These are phyloP conservation scores for Pleurotus tuoliensis DNA, from an alignment of 768 basidiomycete genomes.

Conservation along the genomic window DNA sequence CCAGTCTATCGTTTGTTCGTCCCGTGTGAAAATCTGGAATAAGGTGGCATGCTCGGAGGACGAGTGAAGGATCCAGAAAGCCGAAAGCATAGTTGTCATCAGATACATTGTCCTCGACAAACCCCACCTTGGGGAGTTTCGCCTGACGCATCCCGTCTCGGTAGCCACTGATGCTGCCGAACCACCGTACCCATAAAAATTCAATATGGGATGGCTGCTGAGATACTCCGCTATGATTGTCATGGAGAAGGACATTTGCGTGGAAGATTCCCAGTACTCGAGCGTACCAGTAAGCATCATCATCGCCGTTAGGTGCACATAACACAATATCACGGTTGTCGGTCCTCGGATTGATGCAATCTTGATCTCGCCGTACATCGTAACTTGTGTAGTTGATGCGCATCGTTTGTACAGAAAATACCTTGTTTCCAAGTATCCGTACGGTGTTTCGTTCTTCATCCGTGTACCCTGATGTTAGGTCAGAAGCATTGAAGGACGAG, in stretches of 20 bases:
- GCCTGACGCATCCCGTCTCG: slow-evolving; percentile 10
- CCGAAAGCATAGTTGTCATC: slow-evolving; percentile 30
- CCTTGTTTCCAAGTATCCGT: slow-evolving; percentile 18
- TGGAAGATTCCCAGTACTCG: slow-evolving; percentile 18
- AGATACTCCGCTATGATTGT: neutral
- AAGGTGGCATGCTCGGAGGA: slow-evolving; percentile 37
- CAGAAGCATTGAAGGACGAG: slow-evolving; percentile 10
- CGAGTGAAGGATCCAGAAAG: slow-evolving; percentile 39
- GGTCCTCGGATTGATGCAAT: slow-evolving; percentile 33
- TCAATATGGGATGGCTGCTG: neutral
- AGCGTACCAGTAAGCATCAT: slow-evolving; percentile 33
- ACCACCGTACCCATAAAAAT: slow-evolving; percentile 8
- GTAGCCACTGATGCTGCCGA: slow-evolving; percentile 11
- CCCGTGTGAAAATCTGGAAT: slow-evolving; percentile 33
- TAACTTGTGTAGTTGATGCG: slow-evolving; percentile 42
- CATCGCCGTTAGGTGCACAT: slow-evolving; percentile 13
- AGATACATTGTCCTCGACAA: slow-evolving; percentile 18
- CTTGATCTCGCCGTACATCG: slow-evolving; percentile 35
- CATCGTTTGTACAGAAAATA: slow-evolving; percentile 27
- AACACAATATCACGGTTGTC: slow-evolving; percentile 32
- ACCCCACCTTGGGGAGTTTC: slow-evolving; percentile 28
- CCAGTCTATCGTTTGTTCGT: slow-evolving; percentile 11
- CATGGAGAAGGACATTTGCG: slow-evolving; percentile 9
- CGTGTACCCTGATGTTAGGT: slow-evolving; percentile 14
- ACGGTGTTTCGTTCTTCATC: slow-evolving; percentile 16